Evolutionary conservation across 768 basidiomycete species (phyloP).

Genomic region (Asterophora parasitica): DNA sequence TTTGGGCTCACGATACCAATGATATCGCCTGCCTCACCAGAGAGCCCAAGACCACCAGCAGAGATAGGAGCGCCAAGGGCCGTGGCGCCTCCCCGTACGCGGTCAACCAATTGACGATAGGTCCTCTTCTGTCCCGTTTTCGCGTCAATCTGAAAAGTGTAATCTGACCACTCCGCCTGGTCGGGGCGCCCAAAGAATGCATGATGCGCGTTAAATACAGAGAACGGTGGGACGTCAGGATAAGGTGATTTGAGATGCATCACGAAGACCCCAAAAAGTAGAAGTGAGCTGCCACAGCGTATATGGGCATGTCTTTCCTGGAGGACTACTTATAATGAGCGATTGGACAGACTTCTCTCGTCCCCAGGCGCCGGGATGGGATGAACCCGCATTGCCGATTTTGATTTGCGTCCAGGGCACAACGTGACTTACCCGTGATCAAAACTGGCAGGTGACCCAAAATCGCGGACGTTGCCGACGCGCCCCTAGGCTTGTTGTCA

Average conservation of each 20-base stretch:
- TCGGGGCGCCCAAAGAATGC: constrained; percentile 51
- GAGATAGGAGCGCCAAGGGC: constrained; percentile 43
- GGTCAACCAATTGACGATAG: constrained; percentile 45
- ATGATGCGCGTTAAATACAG: constrained; percentile 51
- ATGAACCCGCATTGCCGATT: too few species aligned
- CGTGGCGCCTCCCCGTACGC: constrained; percentile 51
- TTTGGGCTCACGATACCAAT: constrained; percentile 71
- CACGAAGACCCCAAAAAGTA: background rate
- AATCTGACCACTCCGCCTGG: constrained; percentile 53
- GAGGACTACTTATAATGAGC: too few species aligned
- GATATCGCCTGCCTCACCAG: constrained; percentile 44
- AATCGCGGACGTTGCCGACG: too few species aligned
- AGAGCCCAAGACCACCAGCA: constrained; percentile 55
- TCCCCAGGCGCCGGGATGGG: too few species aligned
- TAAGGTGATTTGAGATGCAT: constrained; percentile 60
- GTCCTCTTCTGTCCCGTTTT: constrained; percentile 41
- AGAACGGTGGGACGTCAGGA: constrained; percentile 44
- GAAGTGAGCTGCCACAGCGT: too few species aligned
- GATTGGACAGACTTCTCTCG: too few species aligned
- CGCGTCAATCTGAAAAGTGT: constrained; percentile 51
- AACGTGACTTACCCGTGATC: too few species aligned
- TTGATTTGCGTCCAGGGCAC: too few species aligned
- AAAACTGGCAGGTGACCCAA: too few species aligned
- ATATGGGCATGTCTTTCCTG: too few species aligned
- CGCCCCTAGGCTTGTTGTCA: too few species aligned